These are phyloP conservation scores for Camellia oleifera DNA, from an alignment of 179 eudicot species.

Conservation along the genomic window DNA sequence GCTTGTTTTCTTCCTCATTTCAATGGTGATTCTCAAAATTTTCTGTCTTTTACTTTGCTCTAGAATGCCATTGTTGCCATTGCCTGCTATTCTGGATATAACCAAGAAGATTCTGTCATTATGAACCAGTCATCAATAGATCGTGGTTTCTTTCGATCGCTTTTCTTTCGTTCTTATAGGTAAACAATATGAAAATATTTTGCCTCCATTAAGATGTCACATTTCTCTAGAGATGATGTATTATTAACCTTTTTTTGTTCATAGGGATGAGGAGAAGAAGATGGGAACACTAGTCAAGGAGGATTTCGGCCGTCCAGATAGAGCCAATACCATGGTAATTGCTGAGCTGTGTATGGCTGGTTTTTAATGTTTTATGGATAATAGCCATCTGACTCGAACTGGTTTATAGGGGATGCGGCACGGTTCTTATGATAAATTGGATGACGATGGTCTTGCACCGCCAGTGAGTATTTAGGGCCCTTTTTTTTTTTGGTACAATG, in stretches of 20 bases:
- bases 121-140: constrained; percentile 94
- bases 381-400: not conserved
- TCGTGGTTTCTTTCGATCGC: constrained; percentile 87
- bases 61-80: constrained; percentile 95
- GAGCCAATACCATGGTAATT: constrained; percentile 81
- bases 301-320: constrained; percentile 84
- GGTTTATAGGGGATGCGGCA: constrained; percentile 74
- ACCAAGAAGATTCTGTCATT: constrained; percentile 94
- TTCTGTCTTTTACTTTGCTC: not conserved
- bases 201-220: not conserved
- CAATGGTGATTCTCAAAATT: not conserved
- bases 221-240: constrained; percentile 1
- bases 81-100: constrained; percentile 91
- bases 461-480: constrained; percentile 54
- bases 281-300: constrained; percentile 93
- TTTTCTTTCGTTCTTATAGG: constrained; percentile 93
- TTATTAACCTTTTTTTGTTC: constrained; percentile 11
- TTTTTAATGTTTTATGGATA: not conserved
- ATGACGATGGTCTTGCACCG: constrained; percentile 93
- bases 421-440: constrained; percentile 85
- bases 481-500: not conserved
- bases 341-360: not conserved
- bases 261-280: constrained; percentile 89
- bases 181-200: constrained; percentile 12
- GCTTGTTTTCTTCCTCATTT: constrained; percentile 6